Evolutionary conservation across 2,329 filamentous ascomycete genomes (phyloP), one percentile per base, ranked within the genome.

Genomic region (Saccharata proteae): DNA sequence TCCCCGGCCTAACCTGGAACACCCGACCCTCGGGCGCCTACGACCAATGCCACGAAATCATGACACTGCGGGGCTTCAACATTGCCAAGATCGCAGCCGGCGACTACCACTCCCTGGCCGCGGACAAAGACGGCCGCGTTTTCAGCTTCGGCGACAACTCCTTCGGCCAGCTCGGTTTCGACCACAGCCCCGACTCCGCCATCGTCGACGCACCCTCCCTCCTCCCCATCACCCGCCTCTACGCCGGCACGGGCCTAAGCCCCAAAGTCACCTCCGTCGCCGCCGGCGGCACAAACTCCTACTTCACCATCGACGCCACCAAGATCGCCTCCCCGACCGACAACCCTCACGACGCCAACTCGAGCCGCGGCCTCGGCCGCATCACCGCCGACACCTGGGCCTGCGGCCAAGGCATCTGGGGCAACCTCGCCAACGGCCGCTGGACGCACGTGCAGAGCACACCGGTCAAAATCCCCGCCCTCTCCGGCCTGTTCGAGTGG

Each of bases 131-230:
- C 31, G 88, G 88, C 11, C 72, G 75, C 11, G 69, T 90, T 11
- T 93, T 90, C 54, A 67, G 76, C 5, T 96, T 93, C 58, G 90
- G 90, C 21, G 86, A 96, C 54, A 96, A 96, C 58, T 76, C 77
- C 0, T 71, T 74, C 25, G 90, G 90, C n/a, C 90, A 96, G 55
- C 67, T 96, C 3, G 88, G 88, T n/a, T 75, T 88, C 44, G 74
- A 83, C 30, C 72, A 70, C 32, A 74, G 74, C 29, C 52, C 69
- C 0, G 70, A 77, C 16, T 62, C 71, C 11, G 64, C 72, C 6
- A 70, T 61, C 35, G 62, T 80, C 15, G 80, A 88, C 41, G 67
- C 68, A 0, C 85, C 90, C 0, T 72, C 75, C 3, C 67, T 77
- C 5, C 52, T 96, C 2, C 71, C 81, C 1, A 69, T 82, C 22